Evolutionary conservation across 2,329 filamentous ascomycete genomes (phyloP).

Genomic region (Neoascochyta sp.): DNA sequence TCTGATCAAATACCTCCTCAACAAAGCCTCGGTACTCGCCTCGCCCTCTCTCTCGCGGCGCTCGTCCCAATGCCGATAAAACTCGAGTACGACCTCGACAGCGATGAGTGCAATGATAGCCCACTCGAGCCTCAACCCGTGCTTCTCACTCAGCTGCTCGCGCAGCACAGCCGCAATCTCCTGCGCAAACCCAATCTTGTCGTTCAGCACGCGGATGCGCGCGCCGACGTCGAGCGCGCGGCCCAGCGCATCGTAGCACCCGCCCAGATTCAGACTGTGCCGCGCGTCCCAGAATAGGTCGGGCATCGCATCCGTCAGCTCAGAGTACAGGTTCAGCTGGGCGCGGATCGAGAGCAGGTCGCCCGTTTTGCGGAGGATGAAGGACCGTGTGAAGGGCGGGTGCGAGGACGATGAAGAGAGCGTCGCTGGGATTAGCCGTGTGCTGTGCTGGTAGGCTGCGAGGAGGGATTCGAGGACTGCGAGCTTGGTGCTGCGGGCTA

Average conservation of each 20-base stretch:
- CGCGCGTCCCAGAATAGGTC: slow-evolving; percentile 95
- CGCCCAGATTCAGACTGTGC: slow-evolving; percentile 84
- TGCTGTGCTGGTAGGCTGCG: slow-evolving; percentile 80
- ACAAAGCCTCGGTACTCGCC: slow-evolving; percentile 40
- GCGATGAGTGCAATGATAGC: slow-evolving; percentile 93
- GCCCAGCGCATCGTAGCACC: slow-evolving; percentile 92
- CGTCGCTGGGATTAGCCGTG: slow-evolving; percentile 73
- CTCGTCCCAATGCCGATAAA: slow-evolving; percentile 69
- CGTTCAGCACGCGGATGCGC: slow-evolving; percentile 85
- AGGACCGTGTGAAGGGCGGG: slow-evolving; percentile 59
- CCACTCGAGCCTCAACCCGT: slow-evolving; percentile 84
- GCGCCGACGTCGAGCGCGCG: slow-evolving; percentile 86
- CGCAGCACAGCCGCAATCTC: slow-evolving; percentile 88
- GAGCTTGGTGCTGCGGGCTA: slow-evolving; percentile 89
- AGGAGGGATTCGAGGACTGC: slow-evolving; percentile 84
- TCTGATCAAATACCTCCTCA: slow-evolving; percentile 37
- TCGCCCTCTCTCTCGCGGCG: slow-evolving; percentile 44
- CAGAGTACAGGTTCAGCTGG: slow-evolving; percentile 93
- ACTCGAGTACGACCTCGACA: slow-evolving; percentile 85
- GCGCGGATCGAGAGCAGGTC: slow-evolving; percentile 85
- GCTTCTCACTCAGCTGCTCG: slow-evolving; percentile 85
- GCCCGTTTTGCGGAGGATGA: slow-evolving; percentile 90
- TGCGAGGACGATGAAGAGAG: slow-evolving; percentile 62
- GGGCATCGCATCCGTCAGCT: slow-evolving; percentile 89
- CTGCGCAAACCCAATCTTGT: slow-evolving; percentile 96